Evolutionary conservation across 495 filamentous ascomycete species (phyloP).

Genomic region (Aspergillus saccharolyticus): DNA sequence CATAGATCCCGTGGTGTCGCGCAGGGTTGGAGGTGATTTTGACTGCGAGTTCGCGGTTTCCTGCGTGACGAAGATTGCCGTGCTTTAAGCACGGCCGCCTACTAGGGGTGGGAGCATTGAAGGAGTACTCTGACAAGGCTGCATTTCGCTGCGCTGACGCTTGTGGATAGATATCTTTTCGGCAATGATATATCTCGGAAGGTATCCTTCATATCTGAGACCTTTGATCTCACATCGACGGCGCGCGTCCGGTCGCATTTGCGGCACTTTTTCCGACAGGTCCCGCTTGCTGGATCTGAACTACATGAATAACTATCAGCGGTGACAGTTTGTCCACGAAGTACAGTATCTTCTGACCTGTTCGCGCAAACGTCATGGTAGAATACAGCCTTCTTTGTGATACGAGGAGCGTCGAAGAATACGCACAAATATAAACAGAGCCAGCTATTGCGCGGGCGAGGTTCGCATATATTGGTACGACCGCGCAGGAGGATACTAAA

Average conservation of each 20-base stretch:
- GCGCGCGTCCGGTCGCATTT: conserved; percentile 4
- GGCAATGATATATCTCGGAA: neutral
- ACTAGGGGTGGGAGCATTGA: neutral
- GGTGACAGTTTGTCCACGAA: no score
- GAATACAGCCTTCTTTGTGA: no score
- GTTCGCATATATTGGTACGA: no score
- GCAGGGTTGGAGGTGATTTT: neutral
- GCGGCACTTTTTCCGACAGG: conserved; percentile 4
- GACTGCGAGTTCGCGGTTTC: neutral
- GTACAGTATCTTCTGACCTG: neutral
- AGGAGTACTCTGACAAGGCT: neutral
- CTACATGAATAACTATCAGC: neutral
- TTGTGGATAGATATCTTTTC: neutral
- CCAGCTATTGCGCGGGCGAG: no score
- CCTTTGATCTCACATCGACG: neutral
- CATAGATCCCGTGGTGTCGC: neutral
- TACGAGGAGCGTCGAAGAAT: no score
- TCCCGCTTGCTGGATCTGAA: conserved; percentile 3
- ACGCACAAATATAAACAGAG: neutral
- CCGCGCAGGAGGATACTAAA: no score
- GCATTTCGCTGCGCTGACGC: neutral
- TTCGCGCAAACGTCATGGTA: neutral
- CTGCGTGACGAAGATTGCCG: neutral
- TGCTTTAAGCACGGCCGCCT: no score
- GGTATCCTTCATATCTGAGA: conserved; percentile 2